Conservation (phyloP, 495 filamentous ascomycete species). For the Daldinia caldariorum region DNA sequence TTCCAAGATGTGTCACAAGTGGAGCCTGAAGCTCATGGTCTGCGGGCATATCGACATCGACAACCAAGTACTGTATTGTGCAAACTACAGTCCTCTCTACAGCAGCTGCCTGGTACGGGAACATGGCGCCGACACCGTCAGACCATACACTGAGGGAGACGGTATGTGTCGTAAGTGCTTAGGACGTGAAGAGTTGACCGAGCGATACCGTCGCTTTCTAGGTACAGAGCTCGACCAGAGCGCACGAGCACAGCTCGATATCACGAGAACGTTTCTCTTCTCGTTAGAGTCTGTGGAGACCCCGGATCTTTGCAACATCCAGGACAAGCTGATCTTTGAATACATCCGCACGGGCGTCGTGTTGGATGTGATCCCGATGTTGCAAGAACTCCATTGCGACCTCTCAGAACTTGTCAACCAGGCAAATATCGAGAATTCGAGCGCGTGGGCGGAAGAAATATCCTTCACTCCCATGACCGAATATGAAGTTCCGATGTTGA, state of each 20-base stretch:
- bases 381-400: not conserved
- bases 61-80: not conserved
- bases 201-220: not conserved
- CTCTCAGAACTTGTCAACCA: not conserved
- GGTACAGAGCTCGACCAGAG: not conserved
- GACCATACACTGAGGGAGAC: not conserved
- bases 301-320: not conserved
- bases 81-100: not conserved
- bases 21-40: conserved; percentile 1
- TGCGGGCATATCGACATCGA: conserved; percentile 2
- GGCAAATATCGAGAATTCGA: too few relatives aligned
- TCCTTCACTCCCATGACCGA: too few relatives aligned
- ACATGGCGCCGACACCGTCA: not conserved
- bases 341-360: not conserved
- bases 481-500: too few relatives aligned
- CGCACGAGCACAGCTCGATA: not conserved
- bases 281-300: not conserved
- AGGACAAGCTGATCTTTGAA: not conserved
- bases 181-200: not conserved
- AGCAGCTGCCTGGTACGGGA: not conserved
- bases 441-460: too few relatives aligned
- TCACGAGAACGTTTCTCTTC: not conserved
- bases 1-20: conserved; percentile 20
- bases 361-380: not conserved
- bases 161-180: not conserved